Evolutionary conservation across 108 stramenopile genomes (phyloP).

Genomic region (Cylindrotheca fusiformis): DNA sequence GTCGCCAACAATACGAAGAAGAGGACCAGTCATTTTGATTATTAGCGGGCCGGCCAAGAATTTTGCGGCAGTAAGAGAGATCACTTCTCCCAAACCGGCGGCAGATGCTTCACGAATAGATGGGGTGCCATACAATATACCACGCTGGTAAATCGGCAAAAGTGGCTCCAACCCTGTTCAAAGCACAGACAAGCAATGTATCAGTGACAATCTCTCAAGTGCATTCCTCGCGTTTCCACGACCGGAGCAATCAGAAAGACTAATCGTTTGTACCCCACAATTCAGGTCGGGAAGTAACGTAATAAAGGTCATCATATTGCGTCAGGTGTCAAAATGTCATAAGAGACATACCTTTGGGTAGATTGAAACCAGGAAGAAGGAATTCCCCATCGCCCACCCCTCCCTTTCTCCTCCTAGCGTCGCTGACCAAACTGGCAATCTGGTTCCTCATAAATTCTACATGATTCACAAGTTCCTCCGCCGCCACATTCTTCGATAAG

Average conservation of each 20-base stretch:
- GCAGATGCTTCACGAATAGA: slow-evolving; percentile 86
- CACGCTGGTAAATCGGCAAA: slow-evolving; percentile 95
- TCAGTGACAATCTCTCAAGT: no score
- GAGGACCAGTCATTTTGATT: slow-evolving; percentile 96
- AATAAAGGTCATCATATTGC: slow-evolving; percentile 38
- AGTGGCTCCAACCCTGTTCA: slow-evolving; percentile 90
- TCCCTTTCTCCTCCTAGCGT: slow-evolving; percentile 79
- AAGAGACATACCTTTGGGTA: slow-evolving; percentile 81
- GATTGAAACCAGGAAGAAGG: slow-evolving; percentile 92
- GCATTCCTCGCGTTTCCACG: no score
- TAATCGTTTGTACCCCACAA: slow-evolving; percentile 58
- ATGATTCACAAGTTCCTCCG: slow-evolving; percentile 90
- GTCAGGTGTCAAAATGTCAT: not conserved
- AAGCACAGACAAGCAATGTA: slow-evolving; percentile 1
- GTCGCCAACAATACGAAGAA: slow-evolving; percentile 98
- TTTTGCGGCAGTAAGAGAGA: slow-evolving; percentile 82
- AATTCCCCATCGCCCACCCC: slow-evolving; percentile 90
- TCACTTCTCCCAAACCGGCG: slow-evolving; percentile 92
- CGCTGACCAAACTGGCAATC: slow-evolving; percentile 89
- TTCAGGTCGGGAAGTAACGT: slow-evolving; percentile 48
- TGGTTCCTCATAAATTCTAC: slow-evolving; percentile 89
- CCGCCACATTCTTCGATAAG: slow-evolving; percentile 77
- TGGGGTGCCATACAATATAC: slow-evolving; percentile 90
- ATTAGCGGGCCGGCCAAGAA: slow-evolving; percentile 87
- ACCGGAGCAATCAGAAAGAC: slow-evolving; percentile 84